These are phyloP conservation scores for Ambrosia artemisiifolia DNA, from an alignment of 129 eudicot species.

Conservation along the genomic window DNA sequence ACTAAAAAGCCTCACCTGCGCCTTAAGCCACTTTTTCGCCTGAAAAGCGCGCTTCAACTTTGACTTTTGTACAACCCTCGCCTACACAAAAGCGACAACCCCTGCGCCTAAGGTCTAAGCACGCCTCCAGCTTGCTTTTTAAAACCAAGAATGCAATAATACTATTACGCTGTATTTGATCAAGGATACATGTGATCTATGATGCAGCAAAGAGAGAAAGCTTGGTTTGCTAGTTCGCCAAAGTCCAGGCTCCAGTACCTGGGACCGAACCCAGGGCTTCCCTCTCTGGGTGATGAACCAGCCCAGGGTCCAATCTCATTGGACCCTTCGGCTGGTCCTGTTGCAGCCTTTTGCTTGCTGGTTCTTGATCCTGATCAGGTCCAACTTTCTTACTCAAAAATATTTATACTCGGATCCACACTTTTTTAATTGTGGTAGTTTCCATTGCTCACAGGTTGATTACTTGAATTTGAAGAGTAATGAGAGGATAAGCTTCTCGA, in stretches of 20 bases:
- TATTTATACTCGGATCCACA: neutral
- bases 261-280: conserved; percentile 80
- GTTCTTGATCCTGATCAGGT: conserved; percentile 88
- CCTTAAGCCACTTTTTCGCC: too few species aligned
- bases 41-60: too few species aligned
- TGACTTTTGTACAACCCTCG: too few species aligned
- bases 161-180: too few species aligned
- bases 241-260: conserved; percentile 78
- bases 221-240: conserved; percentile 88
- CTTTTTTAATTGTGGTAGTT: neutral
- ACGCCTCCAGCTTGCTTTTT: too few species aligned
- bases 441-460: conserved; percentile 59
- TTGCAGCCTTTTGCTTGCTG: conserved; percentile 73
- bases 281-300: conserved; percentile 49
- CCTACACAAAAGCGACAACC: too few species aligned
- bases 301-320: conserved; percentile 40
- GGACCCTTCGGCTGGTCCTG: conserved; percentile 76
- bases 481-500: conserved; percentile 52
- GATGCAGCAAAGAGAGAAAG: conserved; percentile 81
- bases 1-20: too few species aligned
- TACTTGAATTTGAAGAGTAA: conserved; percentile 81
- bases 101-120: too few species aligned
- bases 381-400: neutral
- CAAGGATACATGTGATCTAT: neutral
- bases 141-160: neutral